These are phyloP conservation scores for Ceratocystiopsis sp. DNA, from an alignment of 2,329 filamentous ascomycete genomes.

Conservation along the genomic window DNA sequence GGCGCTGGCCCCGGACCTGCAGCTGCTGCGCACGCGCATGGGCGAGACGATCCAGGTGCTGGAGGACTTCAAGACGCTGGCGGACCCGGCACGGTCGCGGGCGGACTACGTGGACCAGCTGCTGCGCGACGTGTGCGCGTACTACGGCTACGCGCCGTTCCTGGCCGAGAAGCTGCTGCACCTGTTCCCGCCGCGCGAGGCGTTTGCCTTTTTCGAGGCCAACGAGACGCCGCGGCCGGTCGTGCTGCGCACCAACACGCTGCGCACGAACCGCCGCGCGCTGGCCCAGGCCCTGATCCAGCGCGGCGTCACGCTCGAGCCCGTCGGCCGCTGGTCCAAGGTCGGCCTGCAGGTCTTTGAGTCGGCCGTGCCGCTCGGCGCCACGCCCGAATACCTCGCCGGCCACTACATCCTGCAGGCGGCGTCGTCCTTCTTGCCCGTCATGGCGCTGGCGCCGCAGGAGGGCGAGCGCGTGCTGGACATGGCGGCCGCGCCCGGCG, in stretches of 20 bases:
- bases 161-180: conserved; percentile 92
- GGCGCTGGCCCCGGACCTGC: conserved; percentile 65
- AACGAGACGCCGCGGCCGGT: conserved; percentile 87
- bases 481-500: conserved; percentile 87
- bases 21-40: conserved; percentile 74
- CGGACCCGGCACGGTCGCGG: conserved; percentile 64
- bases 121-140: conserved; percentile 80
- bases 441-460: conserved; percentile 92
- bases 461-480: conserved; percentile 83
- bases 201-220: conserved; percentile 95
- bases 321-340: conserved; percentile 97
- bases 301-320: conserved; percentile 87
- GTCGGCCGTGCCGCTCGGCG: conserved; percentile 67
- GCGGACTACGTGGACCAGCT: conserved; percentile 78
- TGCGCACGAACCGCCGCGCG: conserved; percentile 59
- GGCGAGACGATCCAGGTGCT: conserved; percentile 86
- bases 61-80: conserved; percentile 70
- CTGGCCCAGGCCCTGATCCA: conserved; percentile 90
- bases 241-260: conserved; percentile 91
- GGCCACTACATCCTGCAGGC: conserved; percentile 97
- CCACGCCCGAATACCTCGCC: conserved; percentile 91
- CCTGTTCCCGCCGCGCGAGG: conserved; percentile 82
- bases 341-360: conserved; percentile 95
- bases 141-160: conserved; percentile 91
- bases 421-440: conserved; percentile 87